A percentile compares a stretch with the other conserved stretches of the same genome.
phyloP scores from a whole-genome alignment of 2,329 filamentous ascomycete genomes.

The Xylaria multiplex region DNA sequence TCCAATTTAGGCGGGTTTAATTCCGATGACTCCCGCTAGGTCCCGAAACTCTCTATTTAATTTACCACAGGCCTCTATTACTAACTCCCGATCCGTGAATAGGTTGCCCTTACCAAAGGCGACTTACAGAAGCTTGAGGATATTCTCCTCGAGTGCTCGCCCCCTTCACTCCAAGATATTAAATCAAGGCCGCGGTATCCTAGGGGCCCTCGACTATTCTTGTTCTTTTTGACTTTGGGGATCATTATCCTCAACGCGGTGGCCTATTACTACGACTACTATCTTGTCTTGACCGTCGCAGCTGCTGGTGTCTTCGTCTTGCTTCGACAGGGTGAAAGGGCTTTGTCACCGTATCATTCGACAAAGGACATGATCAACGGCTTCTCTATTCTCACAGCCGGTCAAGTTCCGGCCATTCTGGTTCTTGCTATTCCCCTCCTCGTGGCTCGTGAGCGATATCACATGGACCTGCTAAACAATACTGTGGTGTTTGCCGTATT shows the following conservation, averaged over 20 bases:
- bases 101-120: slow-evolving; percentile 21
- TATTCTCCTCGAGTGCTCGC: slow-evolving; percentile 26
- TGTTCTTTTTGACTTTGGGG: slow-evolving; percentile 30
- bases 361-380: slow-evolving; percentile 30
- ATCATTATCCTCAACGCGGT: slow-evolving; percentile 29
- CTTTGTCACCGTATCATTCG: slow-evolving; percentile 30
- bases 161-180: slow-evolving; percentile 15
- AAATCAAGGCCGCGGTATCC: slow-evolving; percentile 24
- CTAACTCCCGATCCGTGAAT: no score
- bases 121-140: slow-evolving; percentile 29
- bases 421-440: slow-evolving; percentile 27
- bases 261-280: slow-evolving; percentile 31
- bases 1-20: no score
- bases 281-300: slow-evolving; percentile 26
- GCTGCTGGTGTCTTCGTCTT: slow-evolving; percentile 27
- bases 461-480: slow-evolving; percentile 19
- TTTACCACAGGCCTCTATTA: no score
- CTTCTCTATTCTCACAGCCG: slow-evolving; percentile 28
- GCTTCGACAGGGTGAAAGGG: slow-evolving; percentile 27
- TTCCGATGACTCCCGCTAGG: no score
- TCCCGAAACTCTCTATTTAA: no score
- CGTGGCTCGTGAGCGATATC: slow-evolving; percentile 19
- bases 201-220: slow-evolving; percentile 21
- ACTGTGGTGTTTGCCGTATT: slow-evolving; percentile 25
- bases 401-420: slow-evolving; percentile 24